A percentile compares a stretch with the other conserved stretches of the same genome.
phyloP scores from a whole-genome alignment of 1,284 basidiomycete species.

The Sporisorium iseilematis-ciliati region DNA sequence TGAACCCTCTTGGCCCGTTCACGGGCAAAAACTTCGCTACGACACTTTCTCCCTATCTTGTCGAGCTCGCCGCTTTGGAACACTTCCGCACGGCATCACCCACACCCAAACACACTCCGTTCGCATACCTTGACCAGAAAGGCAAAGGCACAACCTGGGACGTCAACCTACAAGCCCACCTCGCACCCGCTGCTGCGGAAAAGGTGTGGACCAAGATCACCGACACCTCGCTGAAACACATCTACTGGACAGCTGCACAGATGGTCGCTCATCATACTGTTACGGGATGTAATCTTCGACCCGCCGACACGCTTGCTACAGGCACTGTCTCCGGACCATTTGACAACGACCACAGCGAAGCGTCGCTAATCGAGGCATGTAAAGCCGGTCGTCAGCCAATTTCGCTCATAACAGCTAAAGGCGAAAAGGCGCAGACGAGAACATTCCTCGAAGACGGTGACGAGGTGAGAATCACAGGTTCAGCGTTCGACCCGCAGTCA shows the following conservation, averaged over 20 bases:
- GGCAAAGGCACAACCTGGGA: constrained; percentile 18
- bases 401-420: too few species aligned
- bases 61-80: constrained; percentile 19
- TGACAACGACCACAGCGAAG: constrained; percentile 14
- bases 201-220: constrained; percentile 24
- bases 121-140: constrained; percentile 19
- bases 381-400: constrained; percentile 19
- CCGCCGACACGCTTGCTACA: constrained; percentile 35
- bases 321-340: constrained; percentile 32
- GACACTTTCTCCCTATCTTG: constrained; percentile 36
- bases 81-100: constrained; percentile 16
- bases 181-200: constrained; percentile 3
- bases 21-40: constrained; percentile 33
- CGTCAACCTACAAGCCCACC: constrained; percentile 13
- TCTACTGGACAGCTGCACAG: constrained; percentile 41
- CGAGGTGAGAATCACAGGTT: constrained; percentile 11
- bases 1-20: constrained; percentile 28
- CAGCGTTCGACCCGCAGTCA: constrained; percentile 11
- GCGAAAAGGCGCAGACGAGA: too few species aligned
- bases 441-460: too few species aligned
- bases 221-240: constrained; percentile 25
- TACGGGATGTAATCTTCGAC: constrained; percentile 26
- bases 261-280: constrained; percentile 40
- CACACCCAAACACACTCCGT: constrained; percentile 12
- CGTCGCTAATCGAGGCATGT: constrained; percentile 23